A percentile compares a stretch with the other conserved stretches of the same genome.
phyloP scores from a whole-genome alignment of 495 filamentous ascomycete species.

The Hapsidospora chrysogenum region DNA sequence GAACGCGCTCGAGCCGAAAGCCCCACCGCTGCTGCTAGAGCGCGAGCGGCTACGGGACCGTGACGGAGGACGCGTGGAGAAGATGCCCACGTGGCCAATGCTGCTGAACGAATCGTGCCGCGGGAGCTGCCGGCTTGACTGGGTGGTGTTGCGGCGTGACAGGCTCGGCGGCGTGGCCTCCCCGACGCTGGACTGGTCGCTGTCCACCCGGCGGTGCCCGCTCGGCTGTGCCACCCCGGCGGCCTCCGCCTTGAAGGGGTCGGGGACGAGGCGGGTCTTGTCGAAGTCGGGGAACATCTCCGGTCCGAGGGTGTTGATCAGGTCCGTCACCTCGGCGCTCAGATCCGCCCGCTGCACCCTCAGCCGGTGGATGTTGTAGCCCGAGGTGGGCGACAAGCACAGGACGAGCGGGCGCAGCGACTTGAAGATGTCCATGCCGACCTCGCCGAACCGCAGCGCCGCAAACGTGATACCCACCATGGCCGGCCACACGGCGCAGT shows the following conservation, averaged over 20 bases:
- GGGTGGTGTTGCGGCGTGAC: slow-evolving; percentile 20
- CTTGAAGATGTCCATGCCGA: slow-evolving; percentile 96
- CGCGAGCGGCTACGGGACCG: slow-evolving; percentile 54
- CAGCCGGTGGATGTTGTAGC: slow-evolving; percentile 70
- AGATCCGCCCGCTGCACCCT: slow-evolving; percentile 56
- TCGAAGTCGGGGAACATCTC: slow-evolving; percentile 98
- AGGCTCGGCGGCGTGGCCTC: slow-evolving; percentile 10
- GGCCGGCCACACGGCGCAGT: slow-evolving; percentile 52
- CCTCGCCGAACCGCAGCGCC: slow-evolving; percentile 86
- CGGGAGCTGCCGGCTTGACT: slow-evolving; percentile 41
- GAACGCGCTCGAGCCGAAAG: slow-evolving; percentile 41
- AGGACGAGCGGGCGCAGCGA: slow-evolving; percentile 81
- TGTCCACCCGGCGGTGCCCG: slow-evolving; percentile 7
- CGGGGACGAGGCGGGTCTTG: slow-evolving; percentile 55
- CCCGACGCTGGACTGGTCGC: slow-evolving; percentile 9
- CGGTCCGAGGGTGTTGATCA: slow-evolving; percentile 90
- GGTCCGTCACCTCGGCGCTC: slow-evolving; percentile 65
- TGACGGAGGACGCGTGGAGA: slow-evolving; percentile 67
- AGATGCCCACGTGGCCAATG: slow-evolving; percentile 70
- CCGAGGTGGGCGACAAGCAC: slow-evolving; percentile 68
- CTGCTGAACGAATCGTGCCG: slow-evolving; percentile 88
- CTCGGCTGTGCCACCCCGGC: slow-evolving; percentile 5
- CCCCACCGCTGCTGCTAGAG: slow-evolving; percentile 52
- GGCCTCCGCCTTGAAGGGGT: slow-evolving; percentile 17
- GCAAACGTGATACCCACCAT: slow-evolving; percentile 87